These are phyloP conservation scores for Hypomyces perniciosus DNA, from an alignment of 2,329 filamentous ascomycete species.

Conservation along the genomic window DNA sequence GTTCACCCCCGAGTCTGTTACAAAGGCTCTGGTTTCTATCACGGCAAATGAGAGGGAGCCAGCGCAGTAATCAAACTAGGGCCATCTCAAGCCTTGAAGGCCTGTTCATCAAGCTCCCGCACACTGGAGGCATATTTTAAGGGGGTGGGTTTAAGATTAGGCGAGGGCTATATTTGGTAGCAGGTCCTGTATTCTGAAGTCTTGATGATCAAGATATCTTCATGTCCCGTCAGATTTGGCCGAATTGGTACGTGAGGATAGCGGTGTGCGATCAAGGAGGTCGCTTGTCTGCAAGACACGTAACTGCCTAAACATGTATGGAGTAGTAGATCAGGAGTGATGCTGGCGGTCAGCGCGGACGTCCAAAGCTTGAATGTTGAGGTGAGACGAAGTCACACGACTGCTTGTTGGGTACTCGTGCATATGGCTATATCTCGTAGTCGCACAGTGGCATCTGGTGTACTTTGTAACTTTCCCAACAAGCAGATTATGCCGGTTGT, in stretches of 20 bases:
- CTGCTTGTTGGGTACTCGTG: slow-evolving; percentile 20
- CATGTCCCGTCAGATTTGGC: background rate
- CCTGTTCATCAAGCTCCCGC: too few species aligned
- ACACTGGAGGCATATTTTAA: too few species aligned
- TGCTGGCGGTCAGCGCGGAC: background rate
- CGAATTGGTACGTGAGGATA: background rate
- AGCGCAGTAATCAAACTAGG: too few species aligned
- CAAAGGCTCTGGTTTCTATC: slow-evolving; percentile 4
- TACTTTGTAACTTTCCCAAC: background rate
- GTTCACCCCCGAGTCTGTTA: slow-evolving; percentile 25
- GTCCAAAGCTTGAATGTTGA: too few species aligned
- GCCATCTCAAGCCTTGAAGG: too few species aligned
- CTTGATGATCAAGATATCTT: background rate
- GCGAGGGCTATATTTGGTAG: too few species aligned
- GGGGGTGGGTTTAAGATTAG: too few species aligned
- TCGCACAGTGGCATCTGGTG: background rate
- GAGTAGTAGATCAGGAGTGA: background rate
- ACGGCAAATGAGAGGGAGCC: background rate
- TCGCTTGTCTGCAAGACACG: background rate
- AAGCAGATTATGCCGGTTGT: background rate
- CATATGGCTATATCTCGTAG: slow-evolving; percentile 16
- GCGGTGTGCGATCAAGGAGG: background rate
- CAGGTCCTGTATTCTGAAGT: background rate
- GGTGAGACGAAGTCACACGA: slow-evolving; percentile 1
- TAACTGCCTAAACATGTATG: background rate